Evolutionary conservation across 257 asterid species (phyloP), one percentile per base, ranked within the genome.

Genomic region (Galeopsis tetrahit): DNA sequence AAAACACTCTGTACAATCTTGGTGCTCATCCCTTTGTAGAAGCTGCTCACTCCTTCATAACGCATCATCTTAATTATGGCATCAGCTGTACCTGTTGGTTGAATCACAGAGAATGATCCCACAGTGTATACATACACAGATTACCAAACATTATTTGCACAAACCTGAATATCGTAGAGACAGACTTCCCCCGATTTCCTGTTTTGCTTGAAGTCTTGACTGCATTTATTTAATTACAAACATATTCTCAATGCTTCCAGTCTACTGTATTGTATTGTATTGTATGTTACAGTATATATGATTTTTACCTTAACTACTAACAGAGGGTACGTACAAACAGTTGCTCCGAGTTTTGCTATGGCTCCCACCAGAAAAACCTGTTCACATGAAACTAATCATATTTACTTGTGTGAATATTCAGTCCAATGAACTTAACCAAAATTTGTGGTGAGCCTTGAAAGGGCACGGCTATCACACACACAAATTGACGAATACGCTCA

Each of bases 121-220:
- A 11, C 15, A 6, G 15, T 49, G n/a, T n/a, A n/a, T n/a, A n/a
- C n/a, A 49, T 7, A 48, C 8, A 48, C 21, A 48, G 55, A 48
- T 44, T 31, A 46, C 21, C 15, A 46, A 57, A 52, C 43, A 63
- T 3, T 55, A 31, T 32, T 34, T 49, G n/a, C 15, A 55, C 81
- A 32, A 46, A 91, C 97, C 97, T 85, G 98, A 87, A 80, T 93
- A 93, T 90, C 96, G 82, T 72, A 80, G 80, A 13, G 94, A 86
- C 32, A 78, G 38, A 76, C 82, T 87, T 66, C 95, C 92, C 60
- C 97, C 95, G 66, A 93, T 90, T 72, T 93, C 98, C 87, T 93
- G 98, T 84, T 87, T 93, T 43, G 98, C 98, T 88, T 93, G 98
- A 78, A 93, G 97, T 78, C 98, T 86, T n/a, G 98, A 86, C 98